phyloP scores from a whole-genome alignment of 1,139 yeast species.

The Pneumocystis murina region DNA sequence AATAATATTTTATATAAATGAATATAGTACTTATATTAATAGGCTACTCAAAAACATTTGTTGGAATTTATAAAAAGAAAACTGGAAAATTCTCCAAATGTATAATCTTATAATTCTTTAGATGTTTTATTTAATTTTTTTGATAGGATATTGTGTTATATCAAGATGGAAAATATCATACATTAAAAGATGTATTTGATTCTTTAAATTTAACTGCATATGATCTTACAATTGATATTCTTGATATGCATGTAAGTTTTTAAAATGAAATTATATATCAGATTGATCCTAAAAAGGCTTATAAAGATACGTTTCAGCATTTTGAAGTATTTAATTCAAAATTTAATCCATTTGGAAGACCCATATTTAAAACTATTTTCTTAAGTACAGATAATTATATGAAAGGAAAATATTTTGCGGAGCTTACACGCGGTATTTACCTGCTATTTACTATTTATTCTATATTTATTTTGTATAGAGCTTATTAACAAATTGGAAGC shows the following conservation, averaged over 20 bases:
- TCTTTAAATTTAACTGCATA: conserved; percentile 84
- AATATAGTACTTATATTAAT: background rate
- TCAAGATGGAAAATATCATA: conserved; percentile 84
- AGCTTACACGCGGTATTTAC: conserved; percentile 38
- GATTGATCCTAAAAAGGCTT: conserved; percentile 32
- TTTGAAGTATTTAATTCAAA: conserved; percentile 95
- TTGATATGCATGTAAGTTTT: conserved; percentile 64
- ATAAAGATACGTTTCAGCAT: conserved; percentile 91
- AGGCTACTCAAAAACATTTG: conserved; percentile 91
- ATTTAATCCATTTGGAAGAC: conserved; percentile 96
- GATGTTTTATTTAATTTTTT: background rate
- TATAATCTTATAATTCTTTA: background rate
- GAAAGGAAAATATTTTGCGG: conserved; percentile 78
- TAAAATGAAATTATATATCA: conserved; percentile 25
- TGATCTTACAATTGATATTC: conserved; percentile 85
- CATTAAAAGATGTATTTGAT: conserved; percentile 73
- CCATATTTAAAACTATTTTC: conserved; percentile 87
- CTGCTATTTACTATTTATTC: background rate
- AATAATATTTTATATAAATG: background rate
- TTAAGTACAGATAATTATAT: conserved; percentile 89
- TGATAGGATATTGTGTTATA: conserved; percentile 61
- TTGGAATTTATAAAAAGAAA: conserved; percentile 88
- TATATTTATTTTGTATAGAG: conserved; percentile 32
- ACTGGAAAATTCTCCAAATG: conserved; percentile 56
- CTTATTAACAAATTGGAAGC: conserved; percentile 84